These are phyloP conservation scores for Actinomucor elegans DNA, from an alignment of 371 early-diverging fungal genomes.

Conservation along the genomic window DNA sequence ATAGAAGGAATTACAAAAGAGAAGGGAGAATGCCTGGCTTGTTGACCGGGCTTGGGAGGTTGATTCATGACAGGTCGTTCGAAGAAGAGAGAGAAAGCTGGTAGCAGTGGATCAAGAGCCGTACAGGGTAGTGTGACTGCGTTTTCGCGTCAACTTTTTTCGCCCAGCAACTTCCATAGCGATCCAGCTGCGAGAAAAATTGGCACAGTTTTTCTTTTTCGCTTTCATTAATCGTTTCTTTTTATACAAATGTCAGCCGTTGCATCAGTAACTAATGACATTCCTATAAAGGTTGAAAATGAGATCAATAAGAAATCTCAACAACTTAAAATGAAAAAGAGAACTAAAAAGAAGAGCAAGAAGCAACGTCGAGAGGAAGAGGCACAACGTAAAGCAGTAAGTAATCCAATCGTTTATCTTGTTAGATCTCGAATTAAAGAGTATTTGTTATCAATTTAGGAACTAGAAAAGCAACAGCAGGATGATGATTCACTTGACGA, in stretches of 20 bases:
- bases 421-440: not conserved
- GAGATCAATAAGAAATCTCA: slow-evolving; percentile 14
- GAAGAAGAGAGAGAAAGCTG: not conserved
- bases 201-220: not conserved
- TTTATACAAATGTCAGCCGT: slow-evolving; percentile 18
- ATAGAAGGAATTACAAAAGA: slow-evolving; percentile 33
- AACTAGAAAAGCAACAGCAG: slow-evolving; percentile 17
- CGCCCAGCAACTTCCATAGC: too few relatives aligned
- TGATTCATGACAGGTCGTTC: slow-evolving; percentile 11
- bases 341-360: slow-evolving; percentile 30
- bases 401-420: not conserved
- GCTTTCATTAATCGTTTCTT: not conserved
- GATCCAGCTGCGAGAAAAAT: too few relatives aligned
- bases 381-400: slow-evolving; percentile 37
- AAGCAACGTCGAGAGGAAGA: slow-evolving; percentile 47
- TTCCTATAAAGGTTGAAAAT: slow-evolving; percentile 1
- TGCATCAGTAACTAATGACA: slow-evolving; percentile 11
- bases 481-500: slow-evolving; percentile 29
- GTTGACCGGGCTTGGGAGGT: slow-evolving; percentile 10
- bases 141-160: slow-evolving; percentile 9
- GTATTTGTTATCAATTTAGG: not conserved
- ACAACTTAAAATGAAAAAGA: slow-evolving; percentile 23
- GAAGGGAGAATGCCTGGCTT: slow-evolving; percentile 6
- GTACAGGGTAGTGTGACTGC: slow-evolving; percentile 11
- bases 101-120: not conserved